These are phyloP conservation scores for Plasmodium relictum DNA, from an alignment of 169 alveolate species.

Conservation along the genomic window DNA sequence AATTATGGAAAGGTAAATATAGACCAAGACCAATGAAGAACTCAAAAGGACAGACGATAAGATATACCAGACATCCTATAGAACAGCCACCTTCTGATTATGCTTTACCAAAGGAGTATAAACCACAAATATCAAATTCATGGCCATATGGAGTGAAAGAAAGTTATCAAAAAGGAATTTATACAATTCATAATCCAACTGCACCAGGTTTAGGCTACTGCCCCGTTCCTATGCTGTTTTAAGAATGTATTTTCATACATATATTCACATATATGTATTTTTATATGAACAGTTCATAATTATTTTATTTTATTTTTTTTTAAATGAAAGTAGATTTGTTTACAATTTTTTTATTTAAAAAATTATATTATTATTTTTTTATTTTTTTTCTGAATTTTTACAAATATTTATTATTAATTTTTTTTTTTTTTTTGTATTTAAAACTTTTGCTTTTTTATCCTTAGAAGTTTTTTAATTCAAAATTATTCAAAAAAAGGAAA, in stretches of 20 bases:
- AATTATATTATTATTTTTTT: not conserved
- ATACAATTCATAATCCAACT: conserved; percentile 86
- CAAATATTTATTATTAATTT: too few relatives aligned
- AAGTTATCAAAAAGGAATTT: conserved; percentile 83
- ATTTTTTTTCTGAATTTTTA: too few relatives aligned
- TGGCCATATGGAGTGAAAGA: conserved; percentile 89
- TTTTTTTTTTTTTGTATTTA: too few relatives aligned
- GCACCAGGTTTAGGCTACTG: conserved; percentile 89
- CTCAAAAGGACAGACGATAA: conserved; percentile 86
- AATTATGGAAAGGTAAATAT: conserved; percentile 89
- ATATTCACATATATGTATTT: not conserved
- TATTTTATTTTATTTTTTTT: too few relatives aligned
- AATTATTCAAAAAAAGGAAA: not conserved
- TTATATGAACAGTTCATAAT: not conserved
- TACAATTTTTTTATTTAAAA: not conserved
- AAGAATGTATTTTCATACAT: not conserved
- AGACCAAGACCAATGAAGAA: conserved; percentile 86
- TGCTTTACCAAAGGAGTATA: conserved; percentile 81
- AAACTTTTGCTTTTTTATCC: too few relatives aligned
- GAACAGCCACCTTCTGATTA: conserved; percentile 87
- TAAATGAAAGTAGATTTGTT: not conserved
- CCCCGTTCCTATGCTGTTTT: conserved; percentile 88
- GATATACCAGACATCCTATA: conserved; percentile 90
- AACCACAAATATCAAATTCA: conserved; percentile 82
- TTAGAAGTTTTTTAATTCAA: too few relatives aligned